Evolutionary conservation across 129 eudicot genomes (phyloP).

Genomic region (Apium graveolens): DNA sequence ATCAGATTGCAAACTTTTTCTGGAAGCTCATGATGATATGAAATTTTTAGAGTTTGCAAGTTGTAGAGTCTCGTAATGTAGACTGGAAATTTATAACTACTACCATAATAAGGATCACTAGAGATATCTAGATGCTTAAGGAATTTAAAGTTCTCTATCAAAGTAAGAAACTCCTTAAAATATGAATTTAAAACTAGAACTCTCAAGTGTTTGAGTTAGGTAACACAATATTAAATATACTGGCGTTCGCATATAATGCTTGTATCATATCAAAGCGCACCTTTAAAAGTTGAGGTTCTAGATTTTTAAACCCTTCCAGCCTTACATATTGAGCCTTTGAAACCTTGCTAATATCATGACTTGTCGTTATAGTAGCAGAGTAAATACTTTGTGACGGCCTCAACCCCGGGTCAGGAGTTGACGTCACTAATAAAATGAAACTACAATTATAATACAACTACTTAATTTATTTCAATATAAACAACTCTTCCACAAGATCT

Average conservation of each 20-base stretch:
- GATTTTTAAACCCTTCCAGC: not conserved
- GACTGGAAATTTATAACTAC: too few species aligned
- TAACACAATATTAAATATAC: not conserved
- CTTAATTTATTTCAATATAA: too few species aligned
- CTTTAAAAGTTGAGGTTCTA: not conserved
- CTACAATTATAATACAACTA: too few species aligned
- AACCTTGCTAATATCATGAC: not conserved
- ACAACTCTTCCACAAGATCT: too few species aligned
- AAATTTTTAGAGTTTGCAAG: too few species aligned
- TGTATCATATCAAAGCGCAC: not conserved
- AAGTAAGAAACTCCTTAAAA: conserved; percentile 6
- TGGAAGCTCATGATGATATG: too few species aligned
- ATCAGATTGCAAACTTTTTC: not conserved
- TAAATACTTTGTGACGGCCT: too few species aligned
- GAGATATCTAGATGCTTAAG: conserved; percentile 17
- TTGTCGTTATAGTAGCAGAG: not conserved
- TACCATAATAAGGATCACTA: too few species aligned
- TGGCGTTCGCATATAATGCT: not conserved
- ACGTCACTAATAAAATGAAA: too few species aligned
- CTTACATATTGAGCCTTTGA: not conserved
- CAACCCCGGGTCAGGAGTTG: too few species aligned
- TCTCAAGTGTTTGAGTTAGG: conserved; percentile 5
- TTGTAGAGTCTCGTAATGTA: too few species aligned
- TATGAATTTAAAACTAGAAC: conserved; percentile 1
- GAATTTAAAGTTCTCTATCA: conserved; percentile 12